These are phyloP conservation scores for Vanderwaltozyma yarrowii DNA, from an alignment of 805 yeast species.

Conservation along the genomic window DNA sequence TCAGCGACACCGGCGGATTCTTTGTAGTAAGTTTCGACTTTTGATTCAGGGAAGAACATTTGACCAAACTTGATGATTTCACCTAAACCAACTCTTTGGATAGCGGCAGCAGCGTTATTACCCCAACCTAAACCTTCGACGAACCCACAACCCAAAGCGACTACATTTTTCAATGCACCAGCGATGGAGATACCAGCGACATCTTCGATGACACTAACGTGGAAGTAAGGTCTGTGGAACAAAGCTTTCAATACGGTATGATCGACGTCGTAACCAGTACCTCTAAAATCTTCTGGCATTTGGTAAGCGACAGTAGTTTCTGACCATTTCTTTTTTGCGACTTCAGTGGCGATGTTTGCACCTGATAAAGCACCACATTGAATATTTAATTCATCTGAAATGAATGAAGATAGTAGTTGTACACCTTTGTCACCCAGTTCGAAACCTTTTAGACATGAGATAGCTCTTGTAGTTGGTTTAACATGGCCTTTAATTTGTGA, in stretches of 20 bases:
- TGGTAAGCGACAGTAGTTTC: constrained; percentile 95
- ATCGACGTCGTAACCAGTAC: constrained; percentile 46
- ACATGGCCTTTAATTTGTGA: constrained; percentile 69
- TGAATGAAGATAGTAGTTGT: constrained; percentile 67
- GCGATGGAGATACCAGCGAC: constrained; percentile 95
- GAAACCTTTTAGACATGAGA: constrained; percentile 92
- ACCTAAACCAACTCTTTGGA: constrained; percentile 89
- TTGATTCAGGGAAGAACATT: constrained; percentile 66
- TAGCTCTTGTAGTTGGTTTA: constrained; percentile 64
- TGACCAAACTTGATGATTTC: constrained; percentile 85
- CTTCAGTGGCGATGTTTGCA: constrained; percentile 95
- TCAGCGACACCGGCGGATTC: constrained; percentile 98
- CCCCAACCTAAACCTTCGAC: constrained; percentile 99
- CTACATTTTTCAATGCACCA: constrained; percentile 94
- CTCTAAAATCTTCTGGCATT: constrained; percentile 49
- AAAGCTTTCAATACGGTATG: constrained; percentile 60
- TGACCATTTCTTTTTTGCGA: constrained; percentile 91
- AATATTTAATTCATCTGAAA: constrained; percentile 71
- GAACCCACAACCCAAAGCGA: constrained; percentile 93
- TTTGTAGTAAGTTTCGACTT: constrained; percentile 73
- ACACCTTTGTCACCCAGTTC: constrained; percentile 83
- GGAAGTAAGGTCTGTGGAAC: constrained; percentile 98
- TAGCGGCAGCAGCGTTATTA: constrained; percentile 95
- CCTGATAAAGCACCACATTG: constrained; percentile 96
- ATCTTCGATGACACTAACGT: constrained; percentile 83